phyloP scores from a whole-genome alignment of 768 basidiomycete species.

The Trametes gibbosa region DNA sequence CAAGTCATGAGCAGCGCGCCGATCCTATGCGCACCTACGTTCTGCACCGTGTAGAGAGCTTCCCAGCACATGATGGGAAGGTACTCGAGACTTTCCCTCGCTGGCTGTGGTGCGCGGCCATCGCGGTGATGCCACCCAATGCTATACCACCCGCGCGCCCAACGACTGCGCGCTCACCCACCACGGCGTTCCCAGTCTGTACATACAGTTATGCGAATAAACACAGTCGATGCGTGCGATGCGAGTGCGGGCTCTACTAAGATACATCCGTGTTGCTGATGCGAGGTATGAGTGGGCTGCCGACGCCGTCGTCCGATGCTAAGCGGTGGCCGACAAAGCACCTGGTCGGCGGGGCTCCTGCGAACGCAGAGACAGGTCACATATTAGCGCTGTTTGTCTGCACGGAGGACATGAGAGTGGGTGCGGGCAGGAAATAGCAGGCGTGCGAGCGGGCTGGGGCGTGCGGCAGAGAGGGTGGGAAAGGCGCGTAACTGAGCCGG shows the following conservation, averaged over 20 bases:
- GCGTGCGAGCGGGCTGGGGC: conserved; percentile 8
- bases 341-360: background rate
- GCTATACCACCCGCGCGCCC: background rate
- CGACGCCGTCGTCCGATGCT: background rate
- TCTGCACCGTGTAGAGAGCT: background rate
- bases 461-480: conserved; percentile 5
- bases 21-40: background rate
- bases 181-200: background rate
- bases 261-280: conserved; percentile 9
- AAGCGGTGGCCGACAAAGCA: background rate
- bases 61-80: background rate
- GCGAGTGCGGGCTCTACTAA: conserved; percentile 12
- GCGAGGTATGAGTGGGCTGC: background rate
- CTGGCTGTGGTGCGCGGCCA: background rate
- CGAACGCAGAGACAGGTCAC: conserved; percentile 3
- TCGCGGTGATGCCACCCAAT: background rate
- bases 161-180: background rate
- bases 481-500: conserved; percentile 5
- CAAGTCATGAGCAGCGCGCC: background rate
- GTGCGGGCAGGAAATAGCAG: conserved; percentile 5
- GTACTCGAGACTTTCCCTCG: background rate
- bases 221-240: conserved; percentile 7
- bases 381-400: conserved; percentile 11
- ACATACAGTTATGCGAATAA: conserved; percentile 17
- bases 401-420: conserved; percentile 7